Evolutionary conservation across 2,329 filamentous ascomycete species (phyloP), one percentile per base, ranked within the genome.

Genomic region (Aspergillus nomiae): DNA sequence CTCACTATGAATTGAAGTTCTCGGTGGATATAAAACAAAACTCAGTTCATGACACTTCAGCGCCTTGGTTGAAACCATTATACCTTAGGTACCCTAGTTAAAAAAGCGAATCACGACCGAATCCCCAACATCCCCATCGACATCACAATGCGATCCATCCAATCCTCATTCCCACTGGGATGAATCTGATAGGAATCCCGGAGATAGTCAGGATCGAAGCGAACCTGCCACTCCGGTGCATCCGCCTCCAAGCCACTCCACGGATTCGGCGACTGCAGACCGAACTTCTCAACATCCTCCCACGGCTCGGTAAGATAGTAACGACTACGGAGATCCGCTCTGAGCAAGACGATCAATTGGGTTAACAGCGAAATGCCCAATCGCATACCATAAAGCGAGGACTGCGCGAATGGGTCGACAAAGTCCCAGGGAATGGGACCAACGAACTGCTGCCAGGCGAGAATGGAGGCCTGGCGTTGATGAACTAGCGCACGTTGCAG

Each of bases 61-160:
- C 21, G 21, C 21, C 21, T 24, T 24, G 21, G 21, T 24, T 24
- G 21, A 24, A 28, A 28, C 26, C 26, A 28, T 28, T 28, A 28
- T 28, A 28, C 26, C 36, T 41, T 41, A 9, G 14, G 36, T 19
- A 41, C 36, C 36, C 9, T 41, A 41, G 2, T 11, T 19, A 19
- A 41, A 41, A 41, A 11, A 10, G 6, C 11, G 11, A 21, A 58
- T 34, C 21, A 62, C 11, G 56, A 14, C 8, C 56, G 24, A 16
- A 62, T 32, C 16, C 63, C 63, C 11, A 64, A 32, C 63, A 68
- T 61, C 4, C 66, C 65, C 58, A 67, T 64, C 34, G 63, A 65
- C 55, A 64, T 62, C 19, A 50, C 55, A 32, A 68, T 61, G 8
- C 55, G 50, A 50, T 67, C 66, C 58, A 62, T 61, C 61, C 61